Evolutionary conservation across 148 eudicot species (phyloP).

Genomic region (Drosera capensis): DNA sequence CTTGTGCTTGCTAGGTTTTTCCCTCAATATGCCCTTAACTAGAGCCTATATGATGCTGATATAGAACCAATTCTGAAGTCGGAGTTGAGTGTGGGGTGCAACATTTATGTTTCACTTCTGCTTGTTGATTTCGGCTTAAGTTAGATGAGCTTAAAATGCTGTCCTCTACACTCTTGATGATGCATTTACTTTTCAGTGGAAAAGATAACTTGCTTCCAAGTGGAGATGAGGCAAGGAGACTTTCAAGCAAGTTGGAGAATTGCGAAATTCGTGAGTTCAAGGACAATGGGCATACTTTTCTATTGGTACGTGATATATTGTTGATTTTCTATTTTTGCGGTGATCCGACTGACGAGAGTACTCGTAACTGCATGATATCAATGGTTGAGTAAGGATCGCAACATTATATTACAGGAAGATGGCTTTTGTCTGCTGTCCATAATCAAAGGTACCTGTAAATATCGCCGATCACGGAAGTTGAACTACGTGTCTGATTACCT

Average conservation of each 20-base stretch:
- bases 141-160: too few species aligned
- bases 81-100: too few species aligned
- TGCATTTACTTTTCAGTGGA: slow-evolving; percentile 22
- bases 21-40: background rate
- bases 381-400: background rate
- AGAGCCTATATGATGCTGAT: background rate
- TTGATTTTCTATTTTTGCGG: too few species aligned
- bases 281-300: slow-evolving; percentile 55
- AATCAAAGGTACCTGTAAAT: slow-evolving; percentile 35
- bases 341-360: too few species aligned
- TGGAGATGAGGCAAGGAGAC: slow-evolving; percentile 69
- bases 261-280: slow-evolving; percentile 53
- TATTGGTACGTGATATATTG: slow-evolving; percentile 41
- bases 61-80: background rate
- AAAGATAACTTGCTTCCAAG: slow-evolving; percentile 49
- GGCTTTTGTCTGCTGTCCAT: slow-evolving; percentile 33
- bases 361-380: too few species aligned
- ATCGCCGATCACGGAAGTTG: slow-evolving; percentile 35
- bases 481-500: slow-evolving; percentile 51
- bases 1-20: slow-evolving; percentile 47
- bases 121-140: background rate
- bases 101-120: background rate
- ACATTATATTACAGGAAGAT: slow-evolving; percentile 38
- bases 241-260: slow-evolving; percentile 31
- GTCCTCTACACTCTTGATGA: too few species aligned